phyloP scores from a whole-genome alignment of 306 rosid genomes.

The Pyrus pyrifolia region DNA sequence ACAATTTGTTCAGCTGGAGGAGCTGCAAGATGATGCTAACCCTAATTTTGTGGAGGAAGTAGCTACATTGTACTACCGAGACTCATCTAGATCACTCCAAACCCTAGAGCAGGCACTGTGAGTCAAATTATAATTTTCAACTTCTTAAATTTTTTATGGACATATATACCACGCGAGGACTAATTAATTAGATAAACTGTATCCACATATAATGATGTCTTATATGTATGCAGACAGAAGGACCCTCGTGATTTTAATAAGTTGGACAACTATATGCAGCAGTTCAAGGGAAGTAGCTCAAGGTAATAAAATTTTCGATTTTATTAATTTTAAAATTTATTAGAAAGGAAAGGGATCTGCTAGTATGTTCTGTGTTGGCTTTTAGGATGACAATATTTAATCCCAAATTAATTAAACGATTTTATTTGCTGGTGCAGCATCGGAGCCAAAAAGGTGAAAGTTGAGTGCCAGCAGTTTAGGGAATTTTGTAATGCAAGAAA shows the following conservation, averaged over 20 bases:
- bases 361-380: slow-evolving; percentile 38
- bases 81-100: slow-evolving; percentile 59
- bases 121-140: slow-evolving; percentile 9
- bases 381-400: slow-evolving; percentile 22
- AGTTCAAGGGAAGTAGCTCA: slow-evolving; percentile 92
- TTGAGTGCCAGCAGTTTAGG: slow-evolving; percentile 67
- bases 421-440: slow-evolving; percentile 46
- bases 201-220: background rate
- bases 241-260: slow-evolving; percentile 57
- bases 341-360: background rate
- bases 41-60: slow-evolving; percentile 93
- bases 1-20: slow-evolving; percentile 84
- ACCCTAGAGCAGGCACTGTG: slow-evolving; percentile 72
- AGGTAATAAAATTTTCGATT: slow-evolving; percentile 31
- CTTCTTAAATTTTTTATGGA: background rate
- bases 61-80: slow-evolving; percentile 65
- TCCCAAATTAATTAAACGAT: slow-evolving; percentile 3
- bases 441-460: slow-evolving; percentile 92
- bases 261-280: slow-evolving; percentile 72
- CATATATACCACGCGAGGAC: no score
- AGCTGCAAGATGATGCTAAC: slow-evolving; percentile 75
- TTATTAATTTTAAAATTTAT: background rate
- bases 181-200: no score
- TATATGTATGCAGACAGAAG: slow-evolving; percentile 41
- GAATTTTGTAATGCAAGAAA: slow-evolving; percentile 69